Evolutionary conservation across 345 rosid genomes (phyloP), one percentile per base, ranked within the genome.

Genomic region (Acer negundo): DNA sequence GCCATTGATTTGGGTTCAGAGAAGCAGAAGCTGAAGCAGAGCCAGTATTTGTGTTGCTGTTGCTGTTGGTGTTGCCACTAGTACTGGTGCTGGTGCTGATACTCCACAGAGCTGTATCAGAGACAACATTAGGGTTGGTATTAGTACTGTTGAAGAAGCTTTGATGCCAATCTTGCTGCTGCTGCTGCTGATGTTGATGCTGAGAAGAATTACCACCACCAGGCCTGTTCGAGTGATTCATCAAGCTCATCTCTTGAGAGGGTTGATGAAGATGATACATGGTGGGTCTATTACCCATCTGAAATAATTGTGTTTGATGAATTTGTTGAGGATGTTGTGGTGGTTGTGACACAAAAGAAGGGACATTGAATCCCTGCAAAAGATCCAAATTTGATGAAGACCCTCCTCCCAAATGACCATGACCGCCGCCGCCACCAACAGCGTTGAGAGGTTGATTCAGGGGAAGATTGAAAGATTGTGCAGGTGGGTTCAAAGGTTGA

Each of bases 1-100:
- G 82, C 81, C 84, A 82, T 38, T 77, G 82, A 74, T 79, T 84
- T 79, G 80, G 83, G 74, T 79, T 84, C 83, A 85, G n/a, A 61
- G 86, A 66, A 63, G 77, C 66, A 26, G 80, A 70, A 31, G 19
- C 73, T 0, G 80, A 65, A 47, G 73, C 72, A 10, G 74, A 15
- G 3, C 49, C 69, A 72, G 68, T 80, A 28, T 62, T 35, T 35
- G 38, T 35, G 38, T 35, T 76, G 67, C 53, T 75, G 53, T 47
- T 68, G 63, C 24, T 67, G 13, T 24, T 67, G n/a, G 63, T 26
- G 75, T 55, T 62, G 20, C 67, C 78, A 17, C 69, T 44, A 35
- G 38, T 35, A 51, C 74, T 74, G 65, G 67, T 66, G 69, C 56
- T 73, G 69, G 81, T 71, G 68, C 80, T 76, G 13, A 72, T 77